Evolutionary conservation across 805 yeast genomes (phyloP).

Genomic region (Metahyphopichia silvanorum): DNA sequence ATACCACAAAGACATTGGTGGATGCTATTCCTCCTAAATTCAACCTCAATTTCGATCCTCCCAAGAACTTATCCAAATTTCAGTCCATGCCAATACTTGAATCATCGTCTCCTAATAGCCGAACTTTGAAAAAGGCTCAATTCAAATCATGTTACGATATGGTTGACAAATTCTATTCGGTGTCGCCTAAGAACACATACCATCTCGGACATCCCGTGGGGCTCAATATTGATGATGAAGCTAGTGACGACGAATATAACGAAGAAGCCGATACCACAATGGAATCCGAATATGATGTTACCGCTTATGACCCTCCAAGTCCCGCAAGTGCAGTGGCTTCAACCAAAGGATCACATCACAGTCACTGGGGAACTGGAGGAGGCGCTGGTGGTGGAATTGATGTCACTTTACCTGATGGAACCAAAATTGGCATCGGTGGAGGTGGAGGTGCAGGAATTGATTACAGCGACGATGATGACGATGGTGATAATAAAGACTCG

Average conservation of each 20-base stretch:
- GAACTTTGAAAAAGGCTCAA: conserved; percentile 2
- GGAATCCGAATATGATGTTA: neutral
- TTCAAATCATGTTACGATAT: conserved; percentile 19
- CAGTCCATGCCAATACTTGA: conserved; percentile 1
- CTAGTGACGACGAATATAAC: neutral
- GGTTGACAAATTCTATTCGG: conserved; percentile 36
- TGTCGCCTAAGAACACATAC: conserved; percentile 39
- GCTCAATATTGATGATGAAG: neutral
- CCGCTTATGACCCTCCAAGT: neutral
- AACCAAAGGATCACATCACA: conserved; percentile 1
- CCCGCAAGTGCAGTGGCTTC: neutral
- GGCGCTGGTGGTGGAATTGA: conserved; percentile 24
- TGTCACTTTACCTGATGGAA: conserved; percentile 17
- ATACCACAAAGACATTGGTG: conserved; percentile 1
- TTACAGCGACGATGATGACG: conserved; percentile 9
- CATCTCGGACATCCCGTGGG: conserved; percentile 24
- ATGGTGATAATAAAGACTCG: conserved; percentile 2
- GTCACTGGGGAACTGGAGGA: conserved; percentile 16
- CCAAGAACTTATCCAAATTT: neutral
- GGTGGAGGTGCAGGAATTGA: conserved; percentile 28
- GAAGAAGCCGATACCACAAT: conserved; percentile 2
- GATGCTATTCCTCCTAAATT: neutral
- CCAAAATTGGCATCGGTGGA: conserved; percentile 21
- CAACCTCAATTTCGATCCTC: neutral
- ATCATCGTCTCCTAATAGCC: neutral